Evolutionary conservation across 2,329 filamentous ascomycete genomes (phyloP), one percentile per base, ranked within the genome.

Genomic region (Camillea tinctor): DNA sequence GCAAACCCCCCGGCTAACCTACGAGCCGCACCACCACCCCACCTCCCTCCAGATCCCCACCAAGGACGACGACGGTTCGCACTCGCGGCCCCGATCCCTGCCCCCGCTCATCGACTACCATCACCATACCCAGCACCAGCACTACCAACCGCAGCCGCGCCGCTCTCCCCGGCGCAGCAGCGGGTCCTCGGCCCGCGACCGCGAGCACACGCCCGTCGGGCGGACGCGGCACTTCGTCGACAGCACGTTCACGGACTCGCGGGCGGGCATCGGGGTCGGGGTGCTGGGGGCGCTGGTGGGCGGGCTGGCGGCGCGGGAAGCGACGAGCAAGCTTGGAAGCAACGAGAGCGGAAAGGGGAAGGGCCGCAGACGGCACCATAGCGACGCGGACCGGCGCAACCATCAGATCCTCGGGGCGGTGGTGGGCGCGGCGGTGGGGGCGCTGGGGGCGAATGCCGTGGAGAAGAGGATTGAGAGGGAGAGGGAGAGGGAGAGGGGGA

Each of bases 221-320:
- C 77, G 78, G 62, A 77, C 79, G 5, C 76, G 76, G 30, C 62
- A 75, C 30, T 75, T 75, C 13, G 70, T 83, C 50, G 73, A 80
- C 51, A 73, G 77, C 60, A 79, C 77, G 52, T 84, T 85, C 65
- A 79, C 79, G 44, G 75, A 78, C 55, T 80, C 80, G 4, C 74
- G 74, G 1, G 74, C 80, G 0, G 83, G 83, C 3, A 71, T 85
- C 2, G 81, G 82, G 48, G 78, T 79, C 7, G 79, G 81, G 22
- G 75, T 85, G 8, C 69, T 85, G 2, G 83, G 83, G 17, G 83
- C 83, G 21, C 75, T 85, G 1, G 78, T 84, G 1, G 83, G 83
- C 40, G 83, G 83, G 2, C 70, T 84, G 9, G 81, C 81, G n/a
- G 82, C 79, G 17, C 75, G 79, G 24, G 79, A 83, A 66, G 80